Evolutionary conservation across 2,329 filamentous ascomycete genomes (phyloP), one percentile per base, ranked within the genome.

Genomic region (Pseudocercospora fijiensis): DNA sequence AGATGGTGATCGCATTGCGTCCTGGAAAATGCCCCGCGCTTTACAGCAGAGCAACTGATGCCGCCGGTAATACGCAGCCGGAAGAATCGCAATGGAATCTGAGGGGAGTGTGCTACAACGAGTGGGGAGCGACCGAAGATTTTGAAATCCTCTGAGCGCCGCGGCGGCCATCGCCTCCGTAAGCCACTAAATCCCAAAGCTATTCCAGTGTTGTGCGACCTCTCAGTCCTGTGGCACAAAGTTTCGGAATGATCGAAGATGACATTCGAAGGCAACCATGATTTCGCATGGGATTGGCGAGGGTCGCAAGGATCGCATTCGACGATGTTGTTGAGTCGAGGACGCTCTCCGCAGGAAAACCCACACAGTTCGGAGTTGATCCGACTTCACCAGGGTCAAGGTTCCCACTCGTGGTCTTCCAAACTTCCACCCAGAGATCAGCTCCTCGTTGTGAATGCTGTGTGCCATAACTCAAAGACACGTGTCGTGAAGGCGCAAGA

Each of bases 101-200:
- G 63, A 78, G 85, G 62, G 85, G 85, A 0, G 83, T 87, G 4
- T 84, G 78, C 27, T 88, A 87, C 74, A 85, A 86, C 74, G 85
- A 83, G 0, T 87, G 83, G 74, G 85, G 85, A 2, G 82, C 85
- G 68, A 79, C 78, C 28, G 81, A 75, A 67, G 78, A 81, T 43
- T 68, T 87, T 61, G 81, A 78, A 28, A 72, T 86, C 57, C 65
- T 72, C 9, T 78, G 37, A 52, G 49, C 22, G 33, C 60, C 41
- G 26, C 20, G 58, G 8, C 58, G 47, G 47, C 22, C 58, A 53
- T 60, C 58, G 37, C 37, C 37, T 18, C 37, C 37, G 37, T 41
- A 41, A 5, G 37, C 37, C 37, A 41, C n/a, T 13, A 41, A 41
- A 41, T 7, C 18, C 4, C 37, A 41, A 41, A 41, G 16, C 37